Evolutionary conservation across 495 filamentous ascomycete genomes (phyloP).

Genomic region (Penicillium parvum): DNA sequence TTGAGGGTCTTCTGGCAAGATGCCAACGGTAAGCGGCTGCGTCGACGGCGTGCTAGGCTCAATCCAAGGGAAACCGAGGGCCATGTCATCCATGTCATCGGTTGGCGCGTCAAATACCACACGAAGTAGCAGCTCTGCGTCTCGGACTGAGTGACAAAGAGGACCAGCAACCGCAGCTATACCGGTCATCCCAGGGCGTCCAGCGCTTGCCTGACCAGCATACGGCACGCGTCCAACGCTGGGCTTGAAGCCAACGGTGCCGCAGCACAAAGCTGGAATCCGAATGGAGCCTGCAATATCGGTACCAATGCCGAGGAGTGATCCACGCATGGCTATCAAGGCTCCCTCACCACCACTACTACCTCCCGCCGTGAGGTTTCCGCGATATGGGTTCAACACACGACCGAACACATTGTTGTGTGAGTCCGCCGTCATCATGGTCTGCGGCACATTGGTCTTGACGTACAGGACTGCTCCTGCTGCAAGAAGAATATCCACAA

Average conservation of each 20-base stretch:
- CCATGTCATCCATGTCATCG: constrained; percentile 6
- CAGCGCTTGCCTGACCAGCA: constrained; percentile 31
- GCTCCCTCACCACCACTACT: constrained; percentile 58
- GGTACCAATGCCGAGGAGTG: constrained; percentile 54
- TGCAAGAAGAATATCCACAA: constrained; percentile 24
- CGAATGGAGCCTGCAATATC: constrained; percentile 53
- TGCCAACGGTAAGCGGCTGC: constrained; percentile 7
- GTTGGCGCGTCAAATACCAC: constrained; percentile 3
- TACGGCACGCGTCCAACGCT: constrained; percentile 27
- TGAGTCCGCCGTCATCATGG: constrained; percentile 16
- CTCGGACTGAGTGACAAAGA: constrained; percentile 50
- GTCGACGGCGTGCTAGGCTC: constrained; percentile 2
- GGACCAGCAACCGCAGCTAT: constrained; percentile 42
- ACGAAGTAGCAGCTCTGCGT: constrained; percentile 46
- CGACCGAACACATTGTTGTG: constrained; percentile 48
- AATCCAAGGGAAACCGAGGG: constrained; percentile 15
- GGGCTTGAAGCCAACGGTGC: constrained; percentile 28
- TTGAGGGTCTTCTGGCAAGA: constrained; percentile 12
- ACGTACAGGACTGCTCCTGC: constrained; percentile 50
- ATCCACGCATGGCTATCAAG: constrained; percentile 50
- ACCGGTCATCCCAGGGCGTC: constrained; percentile 15
- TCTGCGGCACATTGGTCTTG: constrained; percentile 58
- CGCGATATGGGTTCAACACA: constrained; percentile 53
- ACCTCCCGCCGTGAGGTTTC: constrained; percentile 44
- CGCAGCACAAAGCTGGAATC: constrained; percentile 47